phyloP scores from a whole-genome alignment of 2,329 filamentous ascomycete genomes.

The Pestalotiopsis sp. region DNA sequence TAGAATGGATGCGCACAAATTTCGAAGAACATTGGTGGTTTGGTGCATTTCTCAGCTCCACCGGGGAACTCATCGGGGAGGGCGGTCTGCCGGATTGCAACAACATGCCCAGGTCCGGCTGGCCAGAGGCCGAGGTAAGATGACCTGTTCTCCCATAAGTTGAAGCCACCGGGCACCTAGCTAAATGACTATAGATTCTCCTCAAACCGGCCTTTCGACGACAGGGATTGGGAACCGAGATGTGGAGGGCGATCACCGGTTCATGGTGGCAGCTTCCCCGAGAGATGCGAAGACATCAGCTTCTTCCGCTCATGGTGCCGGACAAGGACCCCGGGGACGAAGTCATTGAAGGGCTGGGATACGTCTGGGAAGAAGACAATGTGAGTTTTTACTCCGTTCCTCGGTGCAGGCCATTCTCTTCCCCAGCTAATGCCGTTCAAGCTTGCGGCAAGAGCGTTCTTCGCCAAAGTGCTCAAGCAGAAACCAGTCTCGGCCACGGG shows the following conservation, averaged over 20 bases:
- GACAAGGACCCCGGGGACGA: not conserved
- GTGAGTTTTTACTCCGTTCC: not conserved
- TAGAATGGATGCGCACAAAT: not conserved
- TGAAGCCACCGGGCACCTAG: not conserved
- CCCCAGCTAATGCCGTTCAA: rapidly evolving
- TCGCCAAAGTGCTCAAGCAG: not conserved
- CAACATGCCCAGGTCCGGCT: not conserved
- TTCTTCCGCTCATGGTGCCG: not conserved
- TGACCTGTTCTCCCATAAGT: not conserved
- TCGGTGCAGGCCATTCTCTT: rapidly evolving
- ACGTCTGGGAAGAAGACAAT: not conserved
- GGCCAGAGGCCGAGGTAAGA: not conserved
- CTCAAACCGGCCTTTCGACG: not conserved
- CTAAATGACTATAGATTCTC: not conserved
- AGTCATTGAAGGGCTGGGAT: not conserved
- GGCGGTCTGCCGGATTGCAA: not conserved
- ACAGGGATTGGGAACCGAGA: not conserved
- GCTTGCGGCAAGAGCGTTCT: not conserved
- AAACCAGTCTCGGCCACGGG: not conserved
- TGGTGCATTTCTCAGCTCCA: not conserved
- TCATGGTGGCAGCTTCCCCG: not conserved
- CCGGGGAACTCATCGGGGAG: not conserved
- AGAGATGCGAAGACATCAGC: not conserved
- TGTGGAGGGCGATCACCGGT: not conserved
- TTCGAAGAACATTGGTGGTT: not conserved